Evolutionary conservation across 2,329 filamentous ascomycete species (phyloP), one percentile per base, ranked within the genome.

Genomic region (Nemania sp.): DNA sequence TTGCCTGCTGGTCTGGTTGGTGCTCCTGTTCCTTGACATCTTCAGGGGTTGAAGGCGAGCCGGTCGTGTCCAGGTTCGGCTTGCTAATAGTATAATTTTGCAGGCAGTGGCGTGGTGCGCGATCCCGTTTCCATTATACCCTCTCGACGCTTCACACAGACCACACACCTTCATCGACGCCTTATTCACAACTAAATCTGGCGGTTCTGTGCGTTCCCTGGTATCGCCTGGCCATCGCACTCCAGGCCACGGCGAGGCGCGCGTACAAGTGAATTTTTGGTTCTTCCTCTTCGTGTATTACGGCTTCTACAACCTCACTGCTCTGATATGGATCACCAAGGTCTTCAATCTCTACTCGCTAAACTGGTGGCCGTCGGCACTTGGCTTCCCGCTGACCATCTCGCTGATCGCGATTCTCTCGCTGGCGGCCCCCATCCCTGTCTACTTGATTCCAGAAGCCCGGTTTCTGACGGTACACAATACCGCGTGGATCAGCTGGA

Each of bases 201-300:
- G 6, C 14, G 33, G 51, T 26, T 28, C 52, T n/a, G 33, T 31
- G 26, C 39, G n/a, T 33, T 54, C 28, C 60, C 54, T 60, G 39
- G 64, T 39, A 53, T 54, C 56, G 36, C 50, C 60, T 22, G 70
- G 68, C 33, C 72, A 73, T 59, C 80, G 77, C 49, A 71, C 74
- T 0, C 83, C 84, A 0, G 84, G 84, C 22, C 83, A 88, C 73
- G 85, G 85, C 53, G 76, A 79, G 61, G 82, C 84, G 5, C 75
- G 80, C 36, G 84, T 88, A 4, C 79, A 81, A 57, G 80, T 88
- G 61, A 86, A 86, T 72, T 88, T 88, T 65, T 88, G 85, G 84
- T 87, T 86, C 75, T 88, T 88, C 65, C 74, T 88, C 31, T 80
- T 86, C 43, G 80, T 86, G 52, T 88, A 87, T 72, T 88, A 88